Evolutionary conservation across 208 protist species (phyloP), one percentile per base, ranked within the genome.

Genomic region (Spongospora subterranea): DNA sequence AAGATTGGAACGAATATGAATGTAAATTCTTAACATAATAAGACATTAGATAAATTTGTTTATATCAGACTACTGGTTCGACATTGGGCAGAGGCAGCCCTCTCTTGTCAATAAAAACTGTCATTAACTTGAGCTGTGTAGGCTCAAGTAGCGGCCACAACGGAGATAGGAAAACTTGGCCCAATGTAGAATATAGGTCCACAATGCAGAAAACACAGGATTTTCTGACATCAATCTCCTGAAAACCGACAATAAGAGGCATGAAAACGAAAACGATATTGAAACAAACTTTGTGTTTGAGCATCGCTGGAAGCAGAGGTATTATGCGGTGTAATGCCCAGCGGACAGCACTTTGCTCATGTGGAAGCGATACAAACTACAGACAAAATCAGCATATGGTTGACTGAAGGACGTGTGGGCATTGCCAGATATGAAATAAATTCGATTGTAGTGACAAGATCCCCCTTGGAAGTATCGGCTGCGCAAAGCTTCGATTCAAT

Each of bases 371-470:
- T 40, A 82, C 17, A 13, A 82, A 82, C 71, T 82, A 82, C 13
- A 20, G 54, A 6, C 40, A 82, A 35, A 43, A 39, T n/a, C 35
- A 20, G n/a, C 6, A 35, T 35, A 6, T 82, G 6, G 11, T 17
- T 20, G 35, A 35, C n/a, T 35, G 71, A 43, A 82, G 6, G 40
- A 43, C 6, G 71, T 82, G 6, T 6, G 6, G 35, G n/a, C n/a
- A 6, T 45, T 35, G 35, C 71, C 71, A 35, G n/a, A 43, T 43
- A 82, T 35, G 71, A 82, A 35, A 82, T 82, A 35, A 82, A 82
- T n/a, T 82, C 71, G 71, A 82, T 82, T 17, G 71, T 43, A 35
- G 71, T 82, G 35, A 82, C 71, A 6, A 82, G 71, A 43, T 82
- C 71, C n/a, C 13, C n/a, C n/a, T 43, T 82, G 6, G 71, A 35